Conservation (phyloP, 1,139 yeast genomes). For the Pichia sp. region DNA sequence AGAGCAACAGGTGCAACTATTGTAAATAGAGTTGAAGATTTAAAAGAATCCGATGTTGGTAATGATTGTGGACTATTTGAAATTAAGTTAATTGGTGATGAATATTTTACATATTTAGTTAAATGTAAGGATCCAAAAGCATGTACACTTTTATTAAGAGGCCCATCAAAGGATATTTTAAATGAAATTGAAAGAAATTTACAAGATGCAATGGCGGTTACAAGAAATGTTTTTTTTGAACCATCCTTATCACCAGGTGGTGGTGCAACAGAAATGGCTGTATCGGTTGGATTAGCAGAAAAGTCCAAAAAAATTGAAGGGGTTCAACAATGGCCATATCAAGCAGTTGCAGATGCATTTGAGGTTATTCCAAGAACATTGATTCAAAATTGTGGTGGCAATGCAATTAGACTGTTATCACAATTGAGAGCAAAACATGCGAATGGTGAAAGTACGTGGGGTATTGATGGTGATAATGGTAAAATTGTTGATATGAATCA, state of each 20-base stretch:
- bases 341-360: constrained; percentile 97
- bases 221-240: constrained; percentile 90
- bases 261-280: constrained; percentile 99
- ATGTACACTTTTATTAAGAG: constrained; percentile 87
- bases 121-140: constrained; percentile 85
- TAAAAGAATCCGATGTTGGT: constrained; percentile 87
- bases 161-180: constrained; percentile 94
- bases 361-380: constrained; percentile 97
- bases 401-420: constrained; percentile 82
- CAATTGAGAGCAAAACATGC: constrained; percentile 96
- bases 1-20: constrained; percentile 98
- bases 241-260: constrained; percentile 98
- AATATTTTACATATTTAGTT: constrained; percentile 82
- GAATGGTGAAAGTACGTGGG: constrained; percentile 74
- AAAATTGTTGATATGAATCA: constrained; percentile 91
- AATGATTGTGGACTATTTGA: constrained; percentile 83
- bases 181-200: constrained; percentile 95
- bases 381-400: constrained; percentile 96
- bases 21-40: constrained; percentile 90
- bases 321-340: constrained; percentile 97
- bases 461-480: constrained; percentile 93
- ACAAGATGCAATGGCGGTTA: constrained; percentile 98
- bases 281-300: constrained; percentile 80
- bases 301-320: constrained; percentile 92
- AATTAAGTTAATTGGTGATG: constrained; percentile 95